A percentile compares a stretch with the other conserved stretches of the same genome.
phyloP scores from a whole-genome alignment of 805 yeast species.

The Priceomyces carsonii region DNA sequence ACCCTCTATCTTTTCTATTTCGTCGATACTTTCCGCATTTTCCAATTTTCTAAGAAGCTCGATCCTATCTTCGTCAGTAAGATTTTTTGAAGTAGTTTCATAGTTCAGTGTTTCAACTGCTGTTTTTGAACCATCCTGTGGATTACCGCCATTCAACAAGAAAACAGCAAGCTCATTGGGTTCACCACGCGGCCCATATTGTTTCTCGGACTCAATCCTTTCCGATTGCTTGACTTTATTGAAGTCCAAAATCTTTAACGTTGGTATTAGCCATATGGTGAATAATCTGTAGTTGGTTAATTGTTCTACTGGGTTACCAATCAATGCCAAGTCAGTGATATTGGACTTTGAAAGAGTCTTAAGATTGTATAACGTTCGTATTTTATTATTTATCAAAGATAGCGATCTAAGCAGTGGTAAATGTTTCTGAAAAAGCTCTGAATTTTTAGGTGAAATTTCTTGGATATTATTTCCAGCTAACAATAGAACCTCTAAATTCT shows the following conservation, averaged over 20 bases:
- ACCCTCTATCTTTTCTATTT: slow-evolving; percentile 69
- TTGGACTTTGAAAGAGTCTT: slow-evolving; percentile 32
- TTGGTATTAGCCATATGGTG: slow-evolving; percentile 63
- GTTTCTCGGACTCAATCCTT: slow-evolving; percentile 41
- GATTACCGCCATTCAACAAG: slow-evolving; percentile 5
- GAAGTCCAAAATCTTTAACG: slow-evolving; percentile 66
- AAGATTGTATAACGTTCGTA: slow-evolving; percentile 48
- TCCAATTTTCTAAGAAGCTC: slow-evolving; percentile 54
- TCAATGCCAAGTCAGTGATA: slow-evolving; percentile 46
- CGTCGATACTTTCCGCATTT: slow-evolving; percentile 68
- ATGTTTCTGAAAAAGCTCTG: slow-evolving; percentile 29
- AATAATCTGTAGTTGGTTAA: slow-evolving; percentile 57
- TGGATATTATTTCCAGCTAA: slow-evolving; percentile 63
- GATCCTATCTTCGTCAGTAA: slow-evolving; percentile 55
- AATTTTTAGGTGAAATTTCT: slow-evolving; percentile 23
- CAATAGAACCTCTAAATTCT: slow-evolving; percentile 52
- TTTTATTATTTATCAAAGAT: slow-evolving; percentile 52
- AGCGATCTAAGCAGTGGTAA: slow-evolving; percentile 53
- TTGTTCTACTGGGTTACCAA: slow-evolving; percentile 58
- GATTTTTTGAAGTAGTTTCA: slow-evolving; percentile 33
- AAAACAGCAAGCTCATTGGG: slow-evolving; percentile 15
- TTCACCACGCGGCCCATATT: slow-evolving; percentile 37
- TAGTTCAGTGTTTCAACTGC: slow-evolving; percentile 4
- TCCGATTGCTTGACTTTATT: slow-evolving; percentile 59
- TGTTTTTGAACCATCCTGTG: slow-evolving; percentile 2